These are phyloP conservation scores for Candida mesenterica DNA, from an alignment of 1,139 yeast species.

Conservation along the genomic window DNA sequence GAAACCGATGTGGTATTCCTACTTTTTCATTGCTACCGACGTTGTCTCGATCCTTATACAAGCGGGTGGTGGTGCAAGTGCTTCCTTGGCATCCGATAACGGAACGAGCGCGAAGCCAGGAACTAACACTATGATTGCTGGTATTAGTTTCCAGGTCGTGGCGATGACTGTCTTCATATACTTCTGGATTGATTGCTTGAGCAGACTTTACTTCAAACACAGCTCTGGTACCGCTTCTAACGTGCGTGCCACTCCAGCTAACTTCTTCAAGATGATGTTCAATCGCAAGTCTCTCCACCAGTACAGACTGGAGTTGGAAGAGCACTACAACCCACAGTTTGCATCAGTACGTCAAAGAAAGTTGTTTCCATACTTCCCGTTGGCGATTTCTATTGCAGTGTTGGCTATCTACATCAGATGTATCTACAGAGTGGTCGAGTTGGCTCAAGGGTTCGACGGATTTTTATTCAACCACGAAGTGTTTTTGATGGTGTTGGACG, in stretches of 20 bases:
- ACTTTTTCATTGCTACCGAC: conserved; percentile 66
- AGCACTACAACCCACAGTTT: conserved; percentile 39
- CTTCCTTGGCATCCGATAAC: conserved; percentile 52
- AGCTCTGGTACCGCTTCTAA: conserved; percentile 12
- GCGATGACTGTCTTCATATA: conserved; percentile 65
- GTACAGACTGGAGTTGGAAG: conserved; percentile 28
- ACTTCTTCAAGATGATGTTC: conserved; percentile 31
- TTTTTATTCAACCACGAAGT: conserved; percentile 67
- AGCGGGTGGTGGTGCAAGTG: conserved; percentile 81
- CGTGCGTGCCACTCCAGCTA: conserved; percentile 25
- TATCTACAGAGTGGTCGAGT: conserved; percentile 76
- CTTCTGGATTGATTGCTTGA: conserved; percentile 56
- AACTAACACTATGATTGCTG: conserved; percentile 76
- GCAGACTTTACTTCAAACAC: conserved; percentile 41
- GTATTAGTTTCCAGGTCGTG: conserved; percentile 74
- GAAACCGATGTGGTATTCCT: conserved; percentile 74
- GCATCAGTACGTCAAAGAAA: conserved; percentile 36
- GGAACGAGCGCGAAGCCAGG: conserved; percentile 49
- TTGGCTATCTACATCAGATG: conserved; percentile 68
- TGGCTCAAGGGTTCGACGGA: conserved; percentile 77
- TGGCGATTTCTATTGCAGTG: conserved; percentile 53
- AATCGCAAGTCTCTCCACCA: conserved; percentile 23
- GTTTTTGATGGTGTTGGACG: conserved; percentile 75
- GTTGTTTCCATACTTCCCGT: conserved; percentile 49
- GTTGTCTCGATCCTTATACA: conserved; percentile 69